Percentiles rank a stretch among this genome's conserved stretches.
These are phyloP conservation scores for Caloboletus firmus DNA, from an alignment of 1,284 basidiomycete species.

Conservation along the genomic window DNA sequence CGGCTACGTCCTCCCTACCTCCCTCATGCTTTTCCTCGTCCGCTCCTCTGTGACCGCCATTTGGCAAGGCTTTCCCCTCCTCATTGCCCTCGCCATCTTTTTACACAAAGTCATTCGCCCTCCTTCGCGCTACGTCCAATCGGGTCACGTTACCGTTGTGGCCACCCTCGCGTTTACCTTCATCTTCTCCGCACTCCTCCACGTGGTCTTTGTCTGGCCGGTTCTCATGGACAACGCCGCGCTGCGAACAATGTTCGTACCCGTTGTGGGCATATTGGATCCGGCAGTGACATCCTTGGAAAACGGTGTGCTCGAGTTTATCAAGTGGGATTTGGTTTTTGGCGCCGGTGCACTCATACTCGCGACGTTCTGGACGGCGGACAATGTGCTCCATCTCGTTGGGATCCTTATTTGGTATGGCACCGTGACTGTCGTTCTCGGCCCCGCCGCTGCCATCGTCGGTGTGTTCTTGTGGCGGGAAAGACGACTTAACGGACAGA, in stretches of 20 bases:
- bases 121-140: conserved; percentile 25
- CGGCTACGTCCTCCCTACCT: conserved; percentile 40
- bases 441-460: conserved; percentile 45
- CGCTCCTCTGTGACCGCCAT: conserved; percentile 40
- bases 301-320: conserved; percentile 36
- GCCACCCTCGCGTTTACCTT: conserved; percentile 34
- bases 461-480: conserved; percentile 47
- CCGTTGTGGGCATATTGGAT: conserved; percentile 25
- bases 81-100: conserved; percentile 31
- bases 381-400: conserved; percentile 11
- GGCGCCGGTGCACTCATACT: conserved; percentile 37
- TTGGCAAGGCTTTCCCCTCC: conserved; percentile 49
- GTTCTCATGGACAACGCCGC: conserved; percentile 24
- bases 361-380: conserved; percentile 46
- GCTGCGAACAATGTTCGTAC: conserved; percentile 34
- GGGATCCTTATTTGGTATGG: conserved; percentile 40
- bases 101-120: conserved; percentile 27
- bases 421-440: conserved; percentile 37
- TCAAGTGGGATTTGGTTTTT: conserved; percentile 48
- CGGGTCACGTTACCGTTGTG: conserved; percentile 40
- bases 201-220: conserved; percentile 39
- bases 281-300: conserved; percentile 19
- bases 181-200: conserved; percentile 39
- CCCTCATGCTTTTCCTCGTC: conserved; percentile 35
- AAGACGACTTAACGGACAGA: conserved; percentile 22